Evolutionary conservation across 2,329 filamentous ascomycete genomes (phyloP).

Genomic region (Calonectria pseudoreteaudii): DNA sequence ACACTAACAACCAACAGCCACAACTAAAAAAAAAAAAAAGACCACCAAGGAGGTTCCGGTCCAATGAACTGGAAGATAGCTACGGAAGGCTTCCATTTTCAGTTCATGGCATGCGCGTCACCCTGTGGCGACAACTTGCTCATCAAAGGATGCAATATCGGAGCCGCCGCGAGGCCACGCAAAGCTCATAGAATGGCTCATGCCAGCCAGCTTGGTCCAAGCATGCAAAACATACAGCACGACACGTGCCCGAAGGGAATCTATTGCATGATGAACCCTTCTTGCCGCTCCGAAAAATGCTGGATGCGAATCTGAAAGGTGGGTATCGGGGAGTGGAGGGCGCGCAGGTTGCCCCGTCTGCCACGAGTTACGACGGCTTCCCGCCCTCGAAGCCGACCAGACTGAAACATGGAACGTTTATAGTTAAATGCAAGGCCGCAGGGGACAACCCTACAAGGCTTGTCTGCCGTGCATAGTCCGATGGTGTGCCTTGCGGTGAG

Average conservation of each 20-base stretch:
- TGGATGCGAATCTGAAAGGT: background rate
- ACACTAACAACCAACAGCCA: constrained; percentile 4
- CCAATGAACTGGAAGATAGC: background rate
- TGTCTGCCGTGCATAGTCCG: background rate
- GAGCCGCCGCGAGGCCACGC: background rate
- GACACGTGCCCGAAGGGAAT: background rate
- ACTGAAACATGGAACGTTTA: constrained; percentile 24
- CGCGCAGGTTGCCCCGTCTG: background rate
- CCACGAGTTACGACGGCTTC: background rate
- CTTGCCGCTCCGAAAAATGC: background rate
- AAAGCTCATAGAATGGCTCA: background rate
- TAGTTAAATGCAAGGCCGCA: constrained; percentile 8
- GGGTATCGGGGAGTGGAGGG: background rate
- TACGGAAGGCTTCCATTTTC: background rate
- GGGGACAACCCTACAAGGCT: constrained; percentile 21
- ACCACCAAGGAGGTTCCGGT: background rate
- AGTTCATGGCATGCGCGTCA: background rate
- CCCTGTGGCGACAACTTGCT: background rate
- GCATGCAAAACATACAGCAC: background rate
- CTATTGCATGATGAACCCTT: constrained; percentile 1
- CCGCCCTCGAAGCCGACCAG: background rate
- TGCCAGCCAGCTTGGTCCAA: constrained; percentile 2
- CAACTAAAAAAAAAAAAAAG: background rate
- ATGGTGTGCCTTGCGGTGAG: background rate
- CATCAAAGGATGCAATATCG: background rate